Conservation (phyloP, 163 green algal genomes). For the Chlamydomonas reinhardtii region DNA sequence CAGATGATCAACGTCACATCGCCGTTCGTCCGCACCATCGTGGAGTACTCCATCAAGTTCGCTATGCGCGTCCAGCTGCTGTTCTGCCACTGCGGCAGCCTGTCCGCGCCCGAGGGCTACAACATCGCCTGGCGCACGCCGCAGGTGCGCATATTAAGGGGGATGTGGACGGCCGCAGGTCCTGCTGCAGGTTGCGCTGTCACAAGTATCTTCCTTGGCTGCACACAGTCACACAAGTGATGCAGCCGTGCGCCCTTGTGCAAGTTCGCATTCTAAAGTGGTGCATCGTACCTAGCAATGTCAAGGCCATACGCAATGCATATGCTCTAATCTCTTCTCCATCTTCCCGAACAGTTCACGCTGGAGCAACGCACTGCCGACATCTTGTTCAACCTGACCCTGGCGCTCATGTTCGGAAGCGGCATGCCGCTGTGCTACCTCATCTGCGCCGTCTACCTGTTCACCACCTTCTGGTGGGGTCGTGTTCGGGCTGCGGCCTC, state of each 20-base stretch:
- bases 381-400: constrained; percentile 47
- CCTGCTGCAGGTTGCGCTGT: too few relatives aligned
- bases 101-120: constrained; percentile 35
- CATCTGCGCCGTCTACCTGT: constrained; percentile 38
- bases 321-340: too few relatives aligned
- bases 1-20: constrained; percentile 38
- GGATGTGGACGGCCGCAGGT: neutral
- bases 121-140: constrained; percentile 19
- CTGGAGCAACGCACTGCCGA: constrained; percentile 56
- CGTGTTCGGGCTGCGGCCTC: too few relatives aligned
- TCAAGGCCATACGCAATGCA: too few relatives aligned
- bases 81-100: constrained; percentile 4
- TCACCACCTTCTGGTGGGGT: neutral
- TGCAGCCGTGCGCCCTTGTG: too few relatives aligned
- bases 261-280: too few relatives aligned
- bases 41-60: neutral
- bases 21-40: neutral
- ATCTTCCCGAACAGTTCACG: constrained; percentile 44
- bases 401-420: constrained; percentile 67
- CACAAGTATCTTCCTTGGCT: too few relatives aligned
- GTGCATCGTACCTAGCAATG: too few relatives aligned
- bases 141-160: neutral
- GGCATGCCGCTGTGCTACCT: constrained; percentile 66
- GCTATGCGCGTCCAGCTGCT: neutral
- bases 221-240: too few relatives aligned